Base-by-base conservation (phyloP, 1,284 basidiomycete genomes). In the Malassezia furfur region DNA sequence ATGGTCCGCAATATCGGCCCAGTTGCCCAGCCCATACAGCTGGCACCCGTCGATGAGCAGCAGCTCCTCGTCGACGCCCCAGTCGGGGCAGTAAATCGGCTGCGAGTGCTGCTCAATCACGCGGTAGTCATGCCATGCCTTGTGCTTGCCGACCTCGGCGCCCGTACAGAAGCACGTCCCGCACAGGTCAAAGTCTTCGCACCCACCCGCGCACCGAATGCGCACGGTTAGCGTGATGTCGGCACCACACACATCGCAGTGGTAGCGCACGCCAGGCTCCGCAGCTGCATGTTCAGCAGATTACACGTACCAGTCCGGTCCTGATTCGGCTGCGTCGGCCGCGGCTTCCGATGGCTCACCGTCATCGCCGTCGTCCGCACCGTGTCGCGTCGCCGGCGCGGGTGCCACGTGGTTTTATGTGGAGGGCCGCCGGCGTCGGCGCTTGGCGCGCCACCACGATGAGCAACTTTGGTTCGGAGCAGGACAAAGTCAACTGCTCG, bases 51-150 rank as follows among this genome's bases (percentile, higher is more conserved):
- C 90, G 49, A 96, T 80, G 32, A 98, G 80, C 10, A 96, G 79
- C 1, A 96, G 79, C 75, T 98, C 94, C 85, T 98, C 93, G 77
- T 98, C 93, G 9, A 91, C 94, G 34, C 91, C 93, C 93, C 93
- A 98, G 72, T 94, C 90, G 59, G 87, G 84, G 12, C 84, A 82
- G 69, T 96, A 94, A 69, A 98, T 94, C 5, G 93, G 93, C 75
- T 93, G 90, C 8, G 93, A 88, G 67, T 94, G 82, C 78, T 94
- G 91, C 88, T 96, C 74, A 60, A 96, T 86, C 51, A 98, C 86
- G 54, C 90, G 86, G 76, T 98, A 98, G 54, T 86, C 79, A 77
- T 98, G 94, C 65, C 84, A 83, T 52, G 86, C 83, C 75, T 87
- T 88, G 75, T 98, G 93, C 60, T 82, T 82, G 43, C 81, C 83